Base-by-base conservation (phyloP, 129 eudicot genomes). In the Helichrysum umbraculigerum region DNA sequence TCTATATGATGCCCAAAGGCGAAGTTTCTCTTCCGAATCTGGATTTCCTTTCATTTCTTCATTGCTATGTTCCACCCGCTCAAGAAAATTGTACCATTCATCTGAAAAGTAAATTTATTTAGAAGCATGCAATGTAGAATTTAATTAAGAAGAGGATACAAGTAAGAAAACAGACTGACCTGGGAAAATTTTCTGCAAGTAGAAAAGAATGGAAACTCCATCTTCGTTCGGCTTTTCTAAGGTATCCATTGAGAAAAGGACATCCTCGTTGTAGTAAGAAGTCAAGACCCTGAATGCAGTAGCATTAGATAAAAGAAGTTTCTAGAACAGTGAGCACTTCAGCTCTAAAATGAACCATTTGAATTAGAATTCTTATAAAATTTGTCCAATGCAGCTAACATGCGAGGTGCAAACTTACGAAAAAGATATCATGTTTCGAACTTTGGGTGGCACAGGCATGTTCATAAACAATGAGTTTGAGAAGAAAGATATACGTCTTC, bases 391-490 rank as follows among this genome's bases (percentile, higher is more conserved):
- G 21, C n/a, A 16, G 17, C 59, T 16, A 14, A 52, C 19, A 5
- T 2, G 7, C 19, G 6, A 52, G 20, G 59, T 44, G 22, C 22
- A 56, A 56, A 81, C 89, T 88, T 86, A 93, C 96, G 95, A 90
- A 76, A 93, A 93, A 60, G 98, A 90, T 73, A 93, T 90, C 98
- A 93, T 93, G 69, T 93, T 90, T 78, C 92, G 88, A 76, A 93
- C 91, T 93, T 93, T 88, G 51, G 98, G 98, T 22, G 98, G 88
- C 57, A 41, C 70, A 63, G 98, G 98, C 95, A 93, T 93, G 83
- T 93, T 95, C 98, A 93, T 93, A 81, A 93, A 93, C 86, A 93
- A 74, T 19, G 98, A 93, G 78, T 93, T 93, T 73, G 96, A 88
- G 77, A 93, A 93, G 88, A 90, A 93, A 34, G 96, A 90, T 51